A percentile compares a stretch with the other conserved stretches of the same genome.
phyloP scores from a whole-genome alignment of 208 protist genomes.

The Leishmania aethiopica region DNA sequence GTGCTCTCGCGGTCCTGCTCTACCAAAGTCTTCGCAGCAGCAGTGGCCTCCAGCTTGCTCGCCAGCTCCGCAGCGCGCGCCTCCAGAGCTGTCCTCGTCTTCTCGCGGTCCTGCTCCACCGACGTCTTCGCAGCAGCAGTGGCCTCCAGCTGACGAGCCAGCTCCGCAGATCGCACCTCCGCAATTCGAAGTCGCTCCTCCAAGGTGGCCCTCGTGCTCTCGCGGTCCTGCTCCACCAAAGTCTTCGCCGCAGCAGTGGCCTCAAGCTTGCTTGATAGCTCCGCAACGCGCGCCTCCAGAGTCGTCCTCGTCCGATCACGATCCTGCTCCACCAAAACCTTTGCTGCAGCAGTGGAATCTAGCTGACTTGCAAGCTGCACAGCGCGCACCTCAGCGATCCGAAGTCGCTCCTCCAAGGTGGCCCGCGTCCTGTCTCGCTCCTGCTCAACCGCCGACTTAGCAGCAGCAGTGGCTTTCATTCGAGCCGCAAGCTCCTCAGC shows the following conservation, averaged over 20 bases:
- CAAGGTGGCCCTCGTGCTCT: background rate
- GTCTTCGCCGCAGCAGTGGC: conserved; percentile 36
- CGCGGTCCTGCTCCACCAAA: conserved; percentile 6
- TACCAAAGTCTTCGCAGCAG: background rate
- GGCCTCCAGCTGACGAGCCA: too few relatives aligned
- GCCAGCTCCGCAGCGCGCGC: background rate
- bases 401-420: background rate
- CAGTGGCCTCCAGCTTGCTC: background rate
- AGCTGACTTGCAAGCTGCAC: background rate
- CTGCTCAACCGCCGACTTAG: background rate
- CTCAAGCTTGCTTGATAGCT: background rate
- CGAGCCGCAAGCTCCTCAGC: background rate
- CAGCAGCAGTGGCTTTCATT: background rate
- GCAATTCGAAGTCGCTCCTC: background rate
- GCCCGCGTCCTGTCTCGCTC: background rate
- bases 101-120: background rate
- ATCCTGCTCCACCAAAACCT: background rate
- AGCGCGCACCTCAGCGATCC: background rate
- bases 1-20: background rate
- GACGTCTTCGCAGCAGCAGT: conserved; percentile 48
- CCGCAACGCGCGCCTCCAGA: too few relatives aligned
- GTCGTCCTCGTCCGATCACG: background rate
- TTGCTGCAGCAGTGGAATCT: background rate
- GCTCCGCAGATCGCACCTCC: background rate
- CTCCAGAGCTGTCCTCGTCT: background rate